Evolutionary conservation across 805 yeast species (phyloP), one percentile per base, ranked within the genome.

Genomic region (Candida andamanensis): DNA sequence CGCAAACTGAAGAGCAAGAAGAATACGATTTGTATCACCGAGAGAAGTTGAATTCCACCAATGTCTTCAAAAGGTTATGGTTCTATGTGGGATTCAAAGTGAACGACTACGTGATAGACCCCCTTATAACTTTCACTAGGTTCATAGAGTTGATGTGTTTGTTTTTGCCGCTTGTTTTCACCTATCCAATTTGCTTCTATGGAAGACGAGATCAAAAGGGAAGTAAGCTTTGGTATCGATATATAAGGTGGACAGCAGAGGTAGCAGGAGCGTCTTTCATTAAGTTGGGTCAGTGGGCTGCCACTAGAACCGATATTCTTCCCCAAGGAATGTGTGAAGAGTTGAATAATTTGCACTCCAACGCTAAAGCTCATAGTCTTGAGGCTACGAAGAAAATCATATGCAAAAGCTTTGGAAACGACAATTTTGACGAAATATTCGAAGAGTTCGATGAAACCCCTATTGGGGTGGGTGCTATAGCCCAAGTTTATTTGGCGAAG

Each of bases 261-360:
- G 40, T 64, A 12, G 96, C 95, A 0, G 98, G 98, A 1, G 95
- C 97, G 3, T 81, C 95, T 3, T 92, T 83, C 52, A 78, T 83
- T 35, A 83, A 85, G 56, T 70, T 92, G 36, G 98, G 97, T 3
- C 99, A 92, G 62, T 92, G 99, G 99, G 98, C 98, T 0, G 97
- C 97, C 2, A 83, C 95, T 8, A 74, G 99, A 56, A 85, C 95
- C 0, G 99, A 92, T 58, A 81, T 92, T 20, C 90, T 92, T 59
- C 81, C 95, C 3, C 63, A 60, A 28, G 84, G 73, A 24, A 59
- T 90, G 56, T 90, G 97, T 54, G 73, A 74, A 15, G 87, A 84
- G 49, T 60, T 92, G 45, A 74, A 85, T 7, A 60, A 72, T 15
- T 60, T 92, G 34, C 99, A 92, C 55, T 84, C 96, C 4, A 76